Evolutionary conservation across 768 basidiomycete genomes (phyloP), one percentile per base, ranked within the genome.

Genomic region (Trametes meyenii): DNA sequence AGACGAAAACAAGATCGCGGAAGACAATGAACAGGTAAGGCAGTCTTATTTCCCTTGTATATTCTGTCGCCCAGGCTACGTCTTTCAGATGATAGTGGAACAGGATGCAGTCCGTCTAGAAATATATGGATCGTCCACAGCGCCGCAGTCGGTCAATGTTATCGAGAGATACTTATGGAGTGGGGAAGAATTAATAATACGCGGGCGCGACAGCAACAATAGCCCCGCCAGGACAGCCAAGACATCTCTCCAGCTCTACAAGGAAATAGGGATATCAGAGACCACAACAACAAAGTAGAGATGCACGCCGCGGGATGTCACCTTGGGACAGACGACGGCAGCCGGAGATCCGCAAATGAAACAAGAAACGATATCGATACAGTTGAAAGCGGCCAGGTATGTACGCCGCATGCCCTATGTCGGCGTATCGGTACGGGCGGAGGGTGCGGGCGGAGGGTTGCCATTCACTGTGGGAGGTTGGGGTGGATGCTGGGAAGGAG

Each of bases 381-480:
- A 64, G 44, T 45, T 59, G 17, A 33, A 14, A 39, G 26, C 5
- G 35, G 24, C 39, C 57, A 50, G 49, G 26, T 58, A 48, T 44
- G 24, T 26, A 23, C 12, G 7, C 33, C 11, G 21, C 40, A 45
- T 5, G 19, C 42, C 61, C 55, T 67, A 67, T 64, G 72, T 69
- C 39, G 70, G 62, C 24, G 63, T 54, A 13, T 72, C 73, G 46
- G 70, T 61, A 54, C 69, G 65, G 40, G 62, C 40, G 16, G 62
- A 59, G 17, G 53, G 50, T 29, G 53, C 38, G 16, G 66, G 55
- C 19, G 66, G 55, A 16, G 63, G 64, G 46, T 60, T 38, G 70
- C 74, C 65, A 70, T 68, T 62, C 65, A 64, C 49, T 55, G 73
- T 50, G 71, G 72, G 58, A 69, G 65, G 29, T 33, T 64, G 63